Evolutionary conservation across 208 protist genomes (phyloP), one percentile per base, ranked within the genome.

Genomic region (Acanthamoeba culbertsoni): DNA sequence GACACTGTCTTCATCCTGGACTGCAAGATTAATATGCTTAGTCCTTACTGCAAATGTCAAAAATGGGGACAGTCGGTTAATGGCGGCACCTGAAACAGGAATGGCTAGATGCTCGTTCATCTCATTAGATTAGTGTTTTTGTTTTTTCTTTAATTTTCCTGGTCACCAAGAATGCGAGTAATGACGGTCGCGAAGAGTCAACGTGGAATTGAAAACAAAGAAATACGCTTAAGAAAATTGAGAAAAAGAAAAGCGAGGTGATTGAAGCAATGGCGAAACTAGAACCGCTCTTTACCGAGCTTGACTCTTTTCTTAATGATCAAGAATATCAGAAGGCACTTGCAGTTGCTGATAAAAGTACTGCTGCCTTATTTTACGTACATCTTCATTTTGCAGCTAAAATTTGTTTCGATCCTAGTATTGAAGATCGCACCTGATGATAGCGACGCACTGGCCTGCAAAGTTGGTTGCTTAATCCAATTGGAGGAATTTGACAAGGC

Each of bases 401-500:
- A 33, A 45, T 2, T 33, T 51, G 5, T 18, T 77, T 20, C 20
- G 10, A n/a, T 40, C 6, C 48, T n/a, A 92, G 86, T 92, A 26
- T 46, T 92, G 40, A 71, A 92, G 63, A 33, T 59, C 12, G 53
- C n/a, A 2, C 59, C 86, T 14, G 48, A 77, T 35, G 86, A 92
- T 77, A 31, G 28, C n/a, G 86, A 92, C 35, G 86, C 86, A 45
- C 53, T 92, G 3, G 63, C 86, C 16, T 92, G 86, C 35, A 53
- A 92, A 40, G 33, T 35, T 26, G 42, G 40, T 31, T 46, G 86
- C 62, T 77, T 92, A 28, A 12, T 92, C 16, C 86, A 92, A 18
- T 43, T 92, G 40, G 51, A 62, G 23, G 42, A 77, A 42, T 62
- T 92, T 23, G 59, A 92, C 8, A 77, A 77, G 63, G 42, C 86